Evolutionary conservation across 306 rosid genomes (phyloP).

Genomic region (Pyrus communis): DNA sequence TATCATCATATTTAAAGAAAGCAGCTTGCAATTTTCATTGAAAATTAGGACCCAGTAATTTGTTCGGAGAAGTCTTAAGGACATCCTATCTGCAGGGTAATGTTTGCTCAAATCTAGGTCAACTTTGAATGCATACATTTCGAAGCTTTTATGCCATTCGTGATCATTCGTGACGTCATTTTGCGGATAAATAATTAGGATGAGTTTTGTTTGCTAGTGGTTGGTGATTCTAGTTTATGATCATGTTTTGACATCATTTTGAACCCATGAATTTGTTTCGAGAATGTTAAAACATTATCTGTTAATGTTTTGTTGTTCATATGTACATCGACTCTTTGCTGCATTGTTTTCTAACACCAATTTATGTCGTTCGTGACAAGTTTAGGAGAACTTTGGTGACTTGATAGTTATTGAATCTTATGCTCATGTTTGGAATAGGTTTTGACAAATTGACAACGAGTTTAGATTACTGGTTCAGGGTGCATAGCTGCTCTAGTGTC

Average conservation of each 20-base stretch:
- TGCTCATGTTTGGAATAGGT: background rate
- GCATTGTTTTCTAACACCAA: background rate
- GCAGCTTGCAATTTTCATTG: background rate
- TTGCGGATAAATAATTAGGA: background rate
- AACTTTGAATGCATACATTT: background rate
- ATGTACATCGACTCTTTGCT: background rate
- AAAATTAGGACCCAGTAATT: background rate
- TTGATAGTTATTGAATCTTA: background rate
- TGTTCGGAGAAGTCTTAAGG: background rate
- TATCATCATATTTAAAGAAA: too few species aligned
- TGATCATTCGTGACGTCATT: background rate
- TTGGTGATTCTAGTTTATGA: background rate
- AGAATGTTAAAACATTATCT: background rate
- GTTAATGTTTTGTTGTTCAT: background rate
- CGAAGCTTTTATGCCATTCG: background rate
- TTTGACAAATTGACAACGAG: background rate
- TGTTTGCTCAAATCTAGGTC: background rate
- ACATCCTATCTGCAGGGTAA: background rate
- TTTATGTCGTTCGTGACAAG: background rate
- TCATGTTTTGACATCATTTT: background rate
- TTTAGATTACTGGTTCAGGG: background rate
- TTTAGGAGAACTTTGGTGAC: background rate
- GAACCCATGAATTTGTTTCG: background rate
- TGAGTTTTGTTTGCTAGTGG: background rate
- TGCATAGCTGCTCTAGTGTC: background rate